Evolutionary conservation across 208 protist genomes (phyloP).

Genomic region (Trichomonas vaginalis): DNA sequence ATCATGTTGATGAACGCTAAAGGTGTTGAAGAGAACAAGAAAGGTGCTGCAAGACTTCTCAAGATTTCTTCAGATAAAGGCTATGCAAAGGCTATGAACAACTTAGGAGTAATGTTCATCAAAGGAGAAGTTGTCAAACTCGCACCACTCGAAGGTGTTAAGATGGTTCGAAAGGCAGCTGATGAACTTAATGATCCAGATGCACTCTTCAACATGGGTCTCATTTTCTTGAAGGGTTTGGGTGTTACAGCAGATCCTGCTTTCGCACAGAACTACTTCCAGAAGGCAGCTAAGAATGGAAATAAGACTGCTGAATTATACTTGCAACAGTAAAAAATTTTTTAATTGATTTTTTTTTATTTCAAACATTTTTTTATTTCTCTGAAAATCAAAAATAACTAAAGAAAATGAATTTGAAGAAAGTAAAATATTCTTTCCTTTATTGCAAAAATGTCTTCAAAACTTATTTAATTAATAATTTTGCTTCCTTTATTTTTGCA

Average conservation of each 20-base stretch:
- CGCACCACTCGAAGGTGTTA: not conserved
- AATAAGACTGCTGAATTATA: not conserved
- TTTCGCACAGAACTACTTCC: not conserved
- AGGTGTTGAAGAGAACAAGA: not conserved
- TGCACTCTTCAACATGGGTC: not conserved
- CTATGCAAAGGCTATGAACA: not conserved
- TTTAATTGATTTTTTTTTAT: not conserved
- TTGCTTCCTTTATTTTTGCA: not conserved
- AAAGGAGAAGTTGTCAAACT: not conserved
- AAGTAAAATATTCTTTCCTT: not conserved
- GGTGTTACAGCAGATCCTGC: not conserved
- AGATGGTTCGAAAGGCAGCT: not conserved
- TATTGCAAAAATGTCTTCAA: not conserved
- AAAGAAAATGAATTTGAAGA: not conserved
- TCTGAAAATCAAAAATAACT: not conserved
- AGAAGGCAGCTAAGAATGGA: not conserved
- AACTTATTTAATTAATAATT: not conserved
- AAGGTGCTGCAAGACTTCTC: not conserved
- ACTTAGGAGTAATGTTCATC: not conserved
- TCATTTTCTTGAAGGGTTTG: not conserved
- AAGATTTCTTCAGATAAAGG: not conserved
- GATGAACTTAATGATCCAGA: not conserved
- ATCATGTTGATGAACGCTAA: not conserved
- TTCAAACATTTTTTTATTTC: not conserved
- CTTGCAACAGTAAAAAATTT: not conserved